phyloP scores from a whole-genome alignment of 192 early-diverging fungal genomes.

The Mortierella claussenii region DNA sequence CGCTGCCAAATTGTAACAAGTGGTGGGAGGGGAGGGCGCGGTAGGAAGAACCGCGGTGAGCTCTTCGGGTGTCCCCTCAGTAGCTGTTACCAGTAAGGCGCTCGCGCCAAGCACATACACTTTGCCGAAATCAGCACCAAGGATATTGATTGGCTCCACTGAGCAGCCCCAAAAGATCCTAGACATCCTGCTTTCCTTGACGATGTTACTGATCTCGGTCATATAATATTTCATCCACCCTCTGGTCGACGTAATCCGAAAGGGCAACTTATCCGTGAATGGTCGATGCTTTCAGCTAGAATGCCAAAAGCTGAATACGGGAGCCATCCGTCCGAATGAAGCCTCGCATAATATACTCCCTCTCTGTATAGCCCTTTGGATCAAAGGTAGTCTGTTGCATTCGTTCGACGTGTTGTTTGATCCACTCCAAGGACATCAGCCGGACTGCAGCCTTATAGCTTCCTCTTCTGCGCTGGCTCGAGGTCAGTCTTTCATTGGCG shows the following conservation, averaged over 20 bases:
- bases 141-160: slow-evolving; percentile 1
- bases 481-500: too few relatives aligned
- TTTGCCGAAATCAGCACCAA: slow-evolving; percentile 3
- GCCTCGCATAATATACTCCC: too few relatives aligned
- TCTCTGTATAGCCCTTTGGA: slow-evolving; percentile 18
- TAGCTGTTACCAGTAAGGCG: neutral
- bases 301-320: slow-evolving; percentile 18
- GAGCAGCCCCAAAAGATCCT: neutral
- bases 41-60: too few relatives aligned
- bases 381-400: slow-evolving; percentile 9
- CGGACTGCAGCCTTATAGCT: too few relatives aligned
- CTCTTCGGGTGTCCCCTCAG: neutral
- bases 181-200: neutral
- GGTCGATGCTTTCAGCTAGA: slow-evolving; percentile 11
- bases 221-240: neutral
- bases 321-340: too few relatives aligned
- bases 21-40: neutral
- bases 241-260: neutral
- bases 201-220: slow-evolving; percentile 8
- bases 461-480: too few relatives aligned
- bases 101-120: slow-evolving; percentile 10
- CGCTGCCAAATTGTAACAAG: slow-evolving; percentile 10
- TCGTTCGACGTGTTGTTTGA: too few relatives aligned
- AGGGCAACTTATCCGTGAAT: neutral
- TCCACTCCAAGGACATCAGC: too few relatives aligned